Conservation (phyloP, 345 rosid species). For the Gossypium bickii region DNA sequence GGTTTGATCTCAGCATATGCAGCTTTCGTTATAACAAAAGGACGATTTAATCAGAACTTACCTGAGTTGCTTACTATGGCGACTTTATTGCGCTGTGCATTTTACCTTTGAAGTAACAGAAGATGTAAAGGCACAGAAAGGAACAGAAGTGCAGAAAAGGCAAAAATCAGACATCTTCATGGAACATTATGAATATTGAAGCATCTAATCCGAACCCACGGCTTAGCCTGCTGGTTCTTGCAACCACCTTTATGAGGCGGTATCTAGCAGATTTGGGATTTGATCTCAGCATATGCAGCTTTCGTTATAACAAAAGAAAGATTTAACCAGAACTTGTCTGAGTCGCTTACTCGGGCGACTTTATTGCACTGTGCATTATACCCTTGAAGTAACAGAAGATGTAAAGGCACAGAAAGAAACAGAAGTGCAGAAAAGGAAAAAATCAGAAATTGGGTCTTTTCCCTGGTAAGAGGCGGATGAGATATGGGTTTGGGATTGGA, state of each 20-base stretch:
- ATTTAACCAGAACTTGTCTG: not conserved
- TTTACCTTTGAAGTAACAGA: no score
- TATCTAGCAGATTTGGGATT: not conserved
- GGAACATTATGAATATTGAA: not conserved
- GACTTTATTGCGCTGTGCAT: not conserved
- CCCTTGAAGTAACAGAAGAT: no score
- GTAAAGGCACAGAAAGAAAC: no score
- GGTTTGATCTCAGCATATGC: not conserved
- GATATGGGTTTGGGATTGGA: no score
- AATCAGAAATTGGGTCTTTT: no score
- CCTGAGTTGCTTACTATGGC: not conserved
- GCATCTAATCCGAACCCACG: not conserved
- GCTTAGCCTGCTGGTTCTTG: not conserved
- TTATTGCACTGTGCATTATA: no score
- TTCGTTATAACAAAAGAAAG: not conserved
- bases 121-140: no score
- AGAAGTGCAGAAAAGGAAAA: no score
- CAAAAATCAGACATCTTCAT: no score
- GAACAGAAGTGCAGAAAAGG: no score
- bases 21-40: not conserved
- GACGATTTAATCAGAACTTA: not conserved
- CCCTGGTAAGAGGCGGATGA: no score
- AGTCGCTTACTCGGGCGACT: no score
- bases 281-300: not conserved
- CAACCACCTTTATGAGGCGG: not conserved